These are phyloP conservation scores for Uronychia binucleata DNA, from an alignment of 73 alveolate species.

Conservation along the genomic window DNA sequence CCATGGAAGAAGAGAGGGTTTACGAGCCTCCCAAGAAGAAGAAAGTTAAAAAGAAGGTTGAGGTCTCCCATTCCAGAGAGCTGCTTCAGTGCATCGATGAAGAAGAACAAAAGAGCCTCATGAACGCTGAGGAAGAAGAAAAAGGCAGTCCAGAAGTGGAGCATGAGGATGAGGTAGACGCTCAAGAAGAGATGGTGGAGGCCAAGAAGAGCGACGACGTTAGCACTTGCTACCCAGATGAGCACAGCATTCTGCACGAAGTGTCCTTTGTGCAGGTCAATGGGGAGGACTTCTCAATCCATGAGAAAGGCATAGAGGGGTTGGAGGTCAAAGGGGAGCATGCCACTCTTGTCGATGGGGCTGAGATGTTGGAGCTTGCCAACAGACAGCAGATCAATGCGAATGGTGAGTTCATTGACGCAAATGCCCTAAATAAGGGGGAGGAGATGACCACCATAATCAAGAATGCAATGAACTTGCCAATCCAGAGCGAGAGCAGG, in stretches of 20 bases:
- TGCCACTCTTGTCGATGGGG: background rate
- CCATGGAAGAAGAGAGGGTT: background rate
- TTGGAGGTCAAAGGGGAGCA: background rate
- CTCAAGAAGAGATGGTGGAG: background rate
- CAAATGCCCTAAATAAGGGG: background rate
- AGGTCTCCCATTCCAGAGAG: background rate
- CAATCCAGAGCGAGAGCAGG: background rate
- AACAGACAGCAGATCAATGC: background rate
- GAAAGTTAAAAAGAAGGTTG: background rate
- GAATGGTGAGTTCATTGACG: background rate
- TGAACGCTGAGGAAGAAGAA: background rate
- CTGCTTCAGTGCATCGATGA: background rate
- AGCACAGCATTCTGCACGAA: background rate
- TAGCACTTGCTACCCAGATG: constrained; percentile 1
- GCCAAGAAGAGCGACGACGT: background rate
- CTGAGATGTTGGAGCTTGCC: background rate
- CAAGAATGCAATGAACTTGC: background rate
- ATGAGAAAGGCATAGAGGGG: background rate
- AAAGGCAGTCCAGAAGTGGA: background rate
- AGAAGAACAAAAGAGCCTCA: background rate
- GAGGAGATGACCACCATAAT: background rate
- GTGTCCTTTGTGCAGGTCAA: background rate
- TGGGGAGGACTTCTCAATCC: background rate
- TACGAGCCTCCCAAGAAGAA: background rate
- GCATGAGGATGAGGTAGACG: no score